phyloP scores from a whole-genome alignment of 2,329 filamentous ascomycete genomes.

The Trichoderma polysporum region DNA sequence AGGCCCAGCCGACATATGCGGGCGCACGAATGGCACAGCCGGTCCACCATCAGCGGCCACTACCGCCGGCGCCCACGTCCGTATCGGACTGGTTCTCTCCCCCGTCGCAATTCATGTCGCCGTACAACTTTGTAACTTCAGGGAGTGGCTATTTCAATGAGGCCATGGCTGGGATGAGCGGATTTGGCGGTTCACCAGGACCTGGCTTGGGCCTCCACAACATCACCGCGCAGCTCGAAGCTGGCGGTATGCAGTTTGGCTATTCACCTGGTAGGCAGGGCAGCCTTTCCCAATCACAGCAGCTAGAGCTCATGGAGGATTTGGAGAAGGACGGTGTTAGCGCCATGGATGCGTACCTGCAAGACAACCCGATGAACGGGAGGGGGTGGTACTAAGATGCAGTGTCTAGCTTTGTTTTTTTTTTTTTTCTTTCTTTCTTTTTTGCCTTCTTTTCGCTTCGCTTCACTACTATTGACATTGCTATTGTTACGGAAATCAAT shows the following conservation, averaged over 20 bases:
- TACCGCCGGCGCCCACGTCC: slow-evolving; percentile 42
- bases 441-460: not conserved
- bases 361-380: slow-evolving; percentile 35
- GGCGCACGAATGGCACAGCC: slow-evolving; percentile 41
- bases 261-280: slow-evolving; percentile 57
- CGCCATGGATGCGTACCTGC: slow-evolving; percentile 62
- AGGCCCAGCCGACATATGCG: slow-evolving; percentile 35
- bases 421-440: not conserved
- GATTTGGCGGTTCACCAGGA: slow-evolving; percentile 33
- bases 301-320: slow-evolving; percentile 77
- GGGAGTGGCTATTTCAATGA: slow-evolving; percentile 45
- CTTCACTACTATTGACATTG: not conserved
- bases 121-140: slow-evolving; percentile 48
- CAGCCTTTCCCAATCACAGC: slow-evolving; percentile 75
- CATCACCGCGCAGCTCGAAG: slow-evolving; percentile 29
- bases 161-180: slow-evolving; percentile 29
- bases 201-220: slow-evolving; percentile 36
- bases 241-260: slow-evolving; percentile 29
- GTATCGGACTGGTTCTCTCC: slow-evolving; percentile 56
- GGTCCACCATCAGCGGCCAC: slow-evolving; percentile 41
- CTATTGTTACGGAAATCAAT: not conserved
- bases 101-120: slow-evolving; percentile 53
- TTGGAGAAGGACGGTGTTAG: slow-evolving; percentile 68
- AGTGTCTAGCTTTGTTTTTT: not conserved
- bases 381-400: slow-evolving; percentile 32